Conservation (phyloP, 1,284 basidiomycete genomes). For the Leccinum cinnamomeum region DNA sequence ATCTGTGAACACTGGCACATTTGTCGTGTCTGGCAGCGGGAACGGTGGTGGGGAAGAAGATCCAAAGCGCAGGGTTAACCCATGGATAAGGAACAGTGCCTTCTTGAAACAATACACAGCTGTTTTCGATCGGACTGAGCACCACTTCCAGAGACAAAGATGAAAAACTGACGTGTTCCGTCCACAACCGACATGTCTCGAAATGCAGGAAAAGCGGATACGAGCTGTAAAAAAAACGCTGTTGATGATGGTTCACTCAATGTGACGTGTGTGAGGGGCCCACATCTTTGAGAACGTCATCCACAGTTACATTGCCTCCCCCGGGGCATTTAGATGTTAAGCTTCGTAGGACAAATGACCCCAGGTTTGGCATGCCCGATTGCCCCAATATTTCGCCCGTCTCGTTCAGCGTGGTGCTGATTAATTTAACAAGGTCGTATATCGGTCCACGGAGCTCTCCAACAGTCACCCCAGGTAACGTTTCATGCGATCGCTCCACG, state of each 20-base stretch:
- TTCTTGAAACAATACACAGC: conserved; percentile 89
- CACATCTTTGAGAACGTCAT: conserved; percentile 67
- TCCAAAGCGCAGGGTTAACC: conserved; percentile 64
- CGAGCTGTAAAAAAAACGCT: conserved; percentile 48
- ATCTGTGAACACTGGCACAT: conserved; percentile 79
- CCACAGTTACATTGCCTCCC: conserved; percentile 44
- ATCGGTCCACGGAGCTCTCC: conserved; percentile 75
- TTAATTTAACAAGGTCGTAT: conserved; percentile 68
- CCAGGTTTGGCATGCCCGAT: conserved; percentile 68
- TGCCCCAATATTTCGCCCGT: conserved; percentile 67
- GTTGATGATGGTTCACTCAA: conserved; percentile 13
- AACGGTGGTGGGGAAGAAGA: conserved; percentile 50
- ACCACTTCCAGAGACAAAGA: conserved; percentile 2
- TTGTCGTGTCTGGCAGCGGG: conserved; percentile 57
- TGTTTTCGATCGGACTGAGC: conserved; percentile 31
- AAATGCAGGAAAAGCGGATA: conserved; percentile 73
- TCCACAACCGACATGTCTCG: conserved; percentile 68
- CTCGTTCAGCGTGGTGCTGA: conserved; percentile 64
- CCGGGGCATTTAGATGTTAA: conserved; percentile 47
- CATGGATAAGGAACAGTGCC: conserved; percentile 79
- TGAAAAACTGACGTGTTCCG: conserved; percentile 53
- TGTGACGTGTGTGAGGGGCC: conserved; percentile 18
- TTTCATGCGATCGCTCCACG: conserved; percentile 68
- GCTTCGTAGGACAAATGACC: conserved; percentile 68
- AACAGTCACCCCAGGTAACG: conserved; percentile 68